Percentiles rank a stretch among this genome's conserved stretches.
phyloP scores from a whole-genome alignment of 306 rosid genomes.

The Ochetophila trinervis region DNA sequence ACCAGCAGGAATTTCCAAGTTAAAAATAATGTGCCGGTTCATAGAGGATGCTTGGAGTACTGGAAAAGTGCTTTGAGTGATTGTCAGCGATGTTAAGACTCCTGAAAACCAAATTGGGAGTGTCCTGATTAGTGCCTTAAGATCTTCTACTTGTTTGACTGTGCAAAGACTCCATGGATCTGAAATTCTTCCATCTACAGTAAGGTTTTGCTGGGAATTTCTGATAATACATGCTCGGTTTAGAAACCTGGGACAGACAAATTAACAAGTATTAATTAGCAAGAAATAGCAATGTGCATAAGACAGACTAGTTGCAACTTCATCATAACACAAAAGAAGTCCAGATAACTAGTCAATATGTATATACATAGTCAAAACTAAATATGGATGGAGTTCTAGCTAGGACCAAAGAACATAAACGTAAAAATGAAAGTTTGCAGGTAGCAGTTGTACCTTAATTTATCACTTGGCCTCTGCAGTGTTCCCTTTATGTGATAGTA shows the following conservation, averaged over 20 bases:
- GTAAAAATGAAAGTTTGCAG: too few species aligned
- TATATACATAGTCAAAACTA: too few species aligned
- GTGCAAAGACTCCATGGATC: constrained; percentile 13
- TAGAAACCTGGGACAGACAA: background rate
- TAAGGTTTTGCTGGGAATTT: constrained; percentile 1
- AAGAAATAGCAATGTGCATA: background rate
- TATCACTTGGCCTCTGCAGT: background rate
- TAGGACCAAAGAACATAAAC: too few species aligned
- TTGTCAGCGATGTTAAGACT: constrained; percentile 12
- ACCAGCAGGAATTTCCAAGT: constrained; percentile 42
- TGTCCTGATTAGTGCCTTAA: constrained; percentile 36
- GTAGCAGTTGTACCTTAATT: constrained; percentile 34
- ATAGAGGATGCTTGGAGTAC: constrained; percentile 18
- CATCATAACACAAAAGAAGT: too few species aligned
- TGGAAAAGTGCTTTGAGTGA: background rate
- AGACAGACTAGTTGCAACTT: background rate
- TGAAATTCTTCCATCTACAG: constrained; percentile 4
- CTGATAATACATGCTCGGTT: background rate
- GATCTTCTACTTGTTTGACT: constrained; percentile 33
- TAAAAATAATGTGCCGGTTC: constrained; percentile 29
- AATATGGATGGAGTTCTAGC: too few species aligned
- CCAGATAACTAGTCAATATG: too few species aligned
- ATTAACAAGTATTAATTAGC: background rate
- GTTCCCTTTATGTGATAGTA: too few species aligned
- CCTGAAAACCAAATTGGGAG: constrained; percentile 52